Evolutionary conservation across 345 rosid species (phyloP).

Genomic region (Eucalyptus tenuipes): DNA sequence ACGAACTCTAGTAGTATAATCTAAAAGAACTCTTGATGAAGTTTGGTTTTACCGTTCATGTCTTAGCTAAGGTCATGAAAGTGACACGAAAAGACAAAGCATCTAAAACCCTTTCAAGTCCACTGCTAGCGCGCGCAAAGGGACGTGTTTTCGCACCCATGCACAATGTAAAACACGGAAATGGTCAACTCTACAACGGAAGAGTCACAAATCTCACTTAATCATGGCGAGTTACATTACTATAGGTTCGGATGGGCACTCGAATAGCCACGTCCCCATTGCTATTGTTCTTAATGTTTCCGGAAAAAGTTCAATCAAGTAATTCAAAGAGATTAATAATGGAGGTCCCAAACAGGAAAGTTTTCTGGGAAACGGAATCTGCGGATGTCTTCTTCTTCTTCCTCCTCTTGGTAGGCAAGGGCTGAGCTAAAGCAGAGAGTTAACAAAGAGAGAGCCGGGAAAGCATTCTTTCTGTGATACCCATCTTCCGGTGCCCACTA

Average conservation of each 20-base stretch:
- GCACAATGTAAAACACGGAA: background rate
- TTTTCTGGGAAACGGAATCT: background rate
- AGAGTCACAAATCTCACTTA: background rate
- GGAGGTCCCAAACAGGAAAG: background rate
- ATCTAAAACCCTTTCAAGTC: background rate
- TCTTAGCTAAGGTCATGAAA: background rate
- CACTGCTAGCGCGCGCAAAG: background rate
- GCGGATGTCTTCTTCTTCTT: background rate
- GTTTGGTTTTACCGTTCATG: background rate
- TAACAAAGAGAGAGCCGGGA: background rate
- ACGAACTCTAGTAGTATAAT: background rate
- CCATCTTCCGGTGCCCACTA: background rate
- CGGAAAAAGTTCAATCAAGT: background rate
- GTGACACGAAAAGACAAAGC: background rate
- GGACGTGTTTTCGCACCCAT: background rate
- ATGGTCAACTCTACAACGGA: background rate
- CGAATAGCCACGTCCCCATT: background rate
- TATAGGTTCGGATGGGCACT: background rate
- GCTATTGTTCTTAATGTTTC: background rate
- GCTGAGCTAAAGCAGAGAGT: too few relatives aligned
- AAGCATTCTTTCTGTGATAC: background rate
- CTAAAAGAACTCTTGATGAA: background rate
- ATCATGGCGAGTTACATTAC: background rate
- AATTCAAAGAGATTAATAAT: background rate
- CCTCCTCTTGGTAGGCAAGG: too few relatives aligned